Evolutionary conservation across 1,284 basidiomycete species (phyloP), one percentile per base, ranked within the genome.

Genomic region (Pseudozyma thailandica): DNA sequence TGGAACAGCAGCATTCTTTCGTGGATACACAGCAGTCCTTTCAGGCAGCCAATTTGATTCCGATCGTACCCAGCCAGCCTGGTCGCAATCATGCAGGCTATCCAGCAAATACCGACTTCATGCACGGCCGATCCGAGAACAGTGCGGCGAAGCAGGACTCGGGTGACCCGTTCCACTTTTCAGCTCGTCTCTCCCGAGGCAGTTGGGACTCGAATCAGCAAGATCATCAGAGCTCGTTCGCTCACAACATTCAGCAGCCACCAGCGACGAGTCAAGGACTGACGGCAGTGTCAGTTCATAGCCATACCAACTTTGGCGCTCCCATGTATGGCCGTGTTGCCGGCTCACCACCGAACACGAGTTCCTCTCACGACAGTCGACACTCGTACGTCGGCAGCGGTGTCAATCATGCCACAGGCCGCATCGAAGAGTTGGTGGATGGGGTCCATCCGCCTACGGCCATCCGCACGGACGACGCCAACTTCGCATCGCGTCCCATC

Each of bases 141-240:
- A 9, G 26, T 0, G 33, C 28, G 5, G 15, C 56, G n/a, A 71
- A 71, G 56, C 61, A 60, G 35, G 68, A 71, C 35, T 46, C 38
- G 9, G 26, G 7, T 4, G 61, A 64, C 31, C 56, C 57, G 1
- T 71, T 71, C 30, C 68, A 71, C 47, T 71, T 71, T 38, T 70
- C 66, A 1, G 50, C 60, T 6, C 50, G 63, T 8, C 23, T 54
- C 21, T 16, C 58, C 9, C 54, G 69, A 10, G 62, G 58, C 23
- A 72, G 69, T 49, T 72, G 69, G 69, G 69, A 72, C 55, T 66
- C 69, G 41, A 63, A 59, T 16, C 69, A 72, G 45, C 58, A 55
- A 4, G 52, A 45, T 12, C 63, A 65, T 9, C 38, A 54, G 5
- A 31, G 26, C 9, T 30, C 53, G 5, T 53, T 52, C 13, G 10